Evolutionary conservation across 2,329 filamentous ascomycete genomes (phyloP).

Genomic region (Ascosphaera apis): DNA sequence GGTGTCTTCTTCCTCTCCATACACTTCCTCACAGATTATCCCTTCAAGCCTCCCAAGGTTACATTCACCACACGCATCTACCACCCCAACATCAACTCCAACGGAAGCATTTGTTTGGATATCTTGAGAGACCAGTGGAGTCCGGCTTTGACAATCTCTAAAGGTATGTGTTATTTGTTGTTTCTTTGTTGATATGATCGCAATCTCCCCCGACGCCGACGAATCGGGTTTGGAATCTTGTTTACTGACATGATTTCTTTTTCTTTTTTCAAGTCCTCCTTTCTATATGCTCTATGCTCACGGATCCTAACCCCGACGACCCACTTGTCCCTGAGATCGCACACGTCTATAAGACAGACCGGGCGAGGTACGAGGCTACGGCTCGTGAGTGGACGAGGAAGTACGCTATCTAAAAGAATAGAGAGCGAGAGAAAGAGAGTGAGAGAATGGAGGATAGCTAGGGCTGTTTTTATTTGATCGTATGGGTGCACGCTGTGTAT

Average conservation of each 20-base stretch:
- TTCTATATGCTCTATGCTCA: constrained; percentile 99
- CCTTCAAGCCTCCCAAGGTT: constrained; percentile 99
- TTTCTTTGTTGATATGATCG: neutral
- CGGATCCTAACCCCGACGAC: constrained; percentile 97
- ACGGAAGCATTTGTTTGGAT: constrained; percentile 96
- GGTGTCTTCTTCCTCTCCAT: constrained; percentile 98
- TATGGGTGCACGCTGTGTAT: too few species aligned
- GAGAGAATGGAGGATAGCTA: too few species aligned
- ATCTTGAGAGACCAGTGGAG: constrained; percentile 99
- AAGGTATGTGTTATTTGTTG: constrained; percentile 51
- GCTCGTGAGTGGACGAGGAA: constrained; percentile 97
- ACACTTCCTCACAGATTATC: constrained; percentile 99
- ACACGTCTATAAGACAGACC: constrained; percentile 98
- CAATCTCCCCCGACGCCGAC: neutral
- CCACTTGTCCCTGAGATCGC: constrained; percentile 97
- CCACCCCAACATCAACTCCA: constrained; percentile 99
- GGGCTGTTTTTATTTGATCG: too few species aligned
- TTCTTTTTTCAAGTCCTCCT: constrained; percentile 46
- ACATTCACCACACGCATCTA: constrained; percentile 99
- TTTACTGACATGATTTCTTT: constrained; percentile 1
- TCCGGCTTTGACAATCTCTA: constrained; percentile 91
- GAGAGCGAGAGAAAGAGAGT: too few species aligned
- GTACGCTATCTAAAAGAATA: constrained; percentile 87
- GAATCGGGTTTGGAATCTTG: neutral
- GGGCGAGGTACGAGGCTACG: constrained; percentile 82